Evolutionary conservation across 192 early-diverging fungal species (phyloP).

Genomic region (Entophlyctis luteolus): DNA sequence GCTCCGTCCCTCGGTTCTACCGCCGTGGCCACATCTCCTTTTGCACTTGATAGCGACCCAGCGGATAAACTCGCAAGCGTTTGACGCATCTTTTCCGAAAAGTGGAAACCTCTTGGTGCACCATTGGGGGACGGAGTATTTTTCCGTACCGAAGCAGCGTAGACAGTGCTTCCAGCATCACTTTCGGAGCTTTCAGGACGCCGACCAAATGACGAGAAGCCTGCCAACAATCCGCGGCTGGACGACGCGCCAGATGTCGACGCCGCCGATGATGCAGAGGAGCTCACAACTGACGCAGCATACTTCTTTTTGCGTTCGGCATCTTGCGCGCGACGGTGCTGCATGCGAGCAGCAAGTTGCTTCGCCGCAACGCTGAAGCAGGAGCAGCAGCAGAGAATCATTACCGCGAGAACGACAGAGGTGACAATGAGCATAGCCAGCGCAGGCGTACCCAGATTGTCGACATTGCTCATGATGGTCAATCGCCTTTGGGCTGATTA

Average conservation of each 20-base stretch:
- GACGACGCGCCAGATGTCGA: neutral
- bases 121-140: neutral
- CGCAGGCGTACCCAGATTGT: too few relatives aligned
- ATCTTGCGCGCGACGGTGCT: neutral
- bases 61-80: neutral
- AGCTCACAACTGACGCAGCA: neutral
- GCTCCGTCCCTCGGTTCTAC: neutral
- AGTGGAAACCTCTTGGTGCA: neutral
- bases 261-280: neutral
- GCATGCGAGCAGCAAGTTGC: neutral
- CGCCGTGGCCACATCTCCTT: neutral
- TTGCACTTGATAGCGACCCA: neutral
- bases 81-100: neutral
- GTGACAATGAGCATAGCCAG: too few relatives aligned
- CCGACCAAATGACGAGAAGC: neutral
- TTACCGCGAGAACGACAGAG: neutral
- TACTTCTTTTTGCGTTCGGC: neutral
- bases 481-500: too few relatives aligned
- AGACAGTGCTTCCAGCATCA: neutral
- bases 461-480: too few relatives aligned
- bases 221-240: too few relatives aligned
- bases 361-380: neutral
- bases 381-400: neutral
- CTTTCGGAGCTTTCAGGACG: neutral
- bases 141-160: neutral